Evolutionary conservation across 164 flowering plant species (phyloP).

Genomic region (Pachysandra terminalis): DNA sequence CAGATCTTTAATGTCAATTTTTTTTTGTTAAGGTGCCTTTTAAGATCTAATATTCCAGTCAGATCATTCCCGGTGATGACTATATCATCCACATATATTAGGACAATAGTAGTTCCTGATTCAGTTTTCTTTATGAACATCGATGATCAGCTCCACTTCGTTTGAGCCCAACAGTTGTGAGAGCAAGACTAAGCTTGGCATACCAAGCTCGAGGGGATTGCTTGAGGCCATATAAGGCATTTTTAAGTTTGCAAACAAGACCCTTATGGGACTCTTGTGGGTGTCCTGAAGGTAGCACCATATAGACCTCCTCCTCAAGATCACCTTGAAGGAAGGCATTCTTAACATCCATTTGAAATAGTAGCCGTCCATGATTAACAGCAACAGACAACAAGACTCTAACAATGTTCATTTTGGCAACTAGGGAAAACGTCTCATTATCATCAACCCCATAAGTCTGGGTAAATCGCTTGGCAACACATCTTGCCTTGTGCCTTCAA

Average conservation of each 20-base stretch:
- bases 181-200: neutral
- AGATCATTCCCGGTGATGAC: neutral
- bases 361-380: neutral
- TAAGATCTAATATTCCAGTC: neutral
- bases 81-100: too few species aligned
- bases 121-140: too few species aligned
- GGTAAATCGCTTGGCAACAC: slow-evolving; percentile 5
- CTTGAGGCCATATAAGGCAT: too few species aligned
- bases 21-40: too few species aligned
- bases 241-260: too few species aligned
- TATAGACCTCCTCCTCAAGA: neutral
- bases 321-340: too few species aligned
- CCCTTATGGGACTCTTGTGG: neutral
- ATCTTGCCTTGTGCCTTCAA: slow-evolving; percentile 5
- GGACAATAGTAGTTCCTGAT: too few species aligned
- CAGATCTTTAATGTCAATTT: too few species aligned
- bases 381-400: slow-evolving; percentile 11
- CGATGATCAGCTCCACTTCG: neutral
- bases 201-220: slow-evolving; percentile 7
- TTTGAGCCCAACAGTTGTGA: neutral
- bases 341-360: too few species aligned
- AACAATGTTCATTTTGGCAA: too few species aligned
- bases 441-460: slow-evolving; percentile 9
- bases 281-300: slow-evolving; percentile 1
- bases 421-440: neutral